Evolutionary conservation across 495 filamentous ascomycete genomes (phyloP), one percentile per base, ranked within the genome.

Genomic region (Aspergillus steynii): DNA sequence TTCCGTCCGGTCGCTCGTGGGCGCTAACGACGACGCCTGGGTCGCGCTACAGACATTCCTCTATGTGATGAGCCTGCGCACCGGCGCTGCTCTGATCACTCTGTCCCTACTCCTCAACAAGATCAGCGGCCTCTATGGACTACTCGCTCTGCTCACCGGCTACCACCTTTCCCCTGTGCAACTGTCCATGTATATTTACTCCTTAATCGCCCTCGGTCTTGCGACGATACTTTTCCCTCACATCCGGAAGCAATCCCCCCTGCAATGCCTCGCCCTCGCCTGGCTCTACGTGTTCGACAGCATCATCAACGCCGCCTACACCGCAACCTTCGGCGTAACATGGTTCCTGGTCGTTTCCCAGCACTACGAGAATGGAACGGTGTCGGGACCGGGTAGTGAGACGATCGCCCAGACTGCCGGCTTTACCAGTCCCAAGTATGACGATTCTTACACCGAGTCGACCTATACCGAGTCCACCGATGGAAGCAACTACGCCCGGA

Each of bases 91-190:
- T 59, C 79, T 96, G 58, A 88, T 95, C 60, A 86, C 88, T 5
- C 79, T 94, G 61, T 86, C 89, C 10, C 80, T 94, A 57, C 75
- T 95, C 31, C 82, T 96, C 70, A 97, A 97, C 80, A 96, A 96
- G 75, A 82, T 89, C 62, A 91, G 90, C 58, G 91, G 91, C 57
- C 77, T 96, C 62, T 96, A 93, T 76, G 93, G 93, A 67, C 80
- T 97, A 55, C 88, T 97, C 60, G 91, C 93, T 53, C 80, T 96
- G 64, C 76, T 91, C 56, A 91, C 90, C n/a, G 90, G 90, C 68
- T 78, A 82, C 60, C 77, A 84, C 59, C 80, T 88, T 32, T 90
- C 88, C 15, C 80, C 85, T 3, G 72, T 91, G 4, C 89, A 92
- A 69, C 77, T 92, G 62, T 87, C 85, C 28, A 88, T 90, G 84